Base-by-base conservation (phyloP, 441 rosid species). In the Erodium texanum region DNA sequence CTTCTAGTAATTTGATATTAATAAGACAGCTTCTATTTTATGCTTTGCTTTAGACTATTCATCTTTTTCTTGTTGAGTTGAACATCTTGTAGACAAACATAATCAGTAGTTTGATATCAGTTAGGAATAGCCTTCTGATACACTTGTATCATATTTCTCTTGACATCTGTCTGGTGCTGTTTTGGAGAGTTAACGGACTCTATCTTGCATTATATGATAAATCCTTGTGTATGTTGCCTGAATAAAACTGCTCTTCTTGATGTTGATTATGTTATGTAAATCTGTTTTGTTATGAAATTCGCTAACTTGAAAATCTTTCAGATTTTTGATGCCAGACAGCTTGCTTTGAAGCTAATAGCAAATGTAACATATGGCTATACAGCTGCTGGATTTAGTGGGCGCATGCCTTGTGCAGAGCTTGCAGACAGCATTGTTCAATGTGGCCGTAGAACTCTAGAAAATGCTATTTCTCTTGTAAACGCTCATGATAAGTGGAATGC, bases 331-430 rank as follows among this genome's bases (percentile, higher is more conserved):
- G 96, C 99, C 58, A 88, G 99, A 68, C 99, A 94, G 82, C 99
- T 94, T 80, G 99, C 99, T 79, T 77, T 94, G 78, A 94, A 94
- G 89, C 86, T 94, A 76, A 92, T 94, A 79, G 91, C 98, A 74
- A 94, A 94, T 77, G 99, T 94, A 71, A 94, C 99, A 5, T 94
- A 94, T 80, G 99, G 99, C 66, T 94, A 92, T 76, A 88, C 99
- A 34, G 99, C 99, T 76, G 98, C 98, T 81, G 99, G 99, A 72
- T 94, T 92, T 81, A 94, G 99, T 76, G 99, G 98, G 68, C 98
- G 98, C 73, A 93, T 93, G 98, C 98, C 98, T 50, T 93, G 97
- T 84, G 96, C 97, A 50, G 97, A 93, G 87, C 87, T 93, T 86
- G 97, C 98, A 62, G 98, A 93, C 78, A 93, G 97, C 70, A 93